These are phyloP conservation scores for Ligustrum vulgare DNA, from an alignment of 257 asterid genomes.

Conservation along the genomic window DNA sequence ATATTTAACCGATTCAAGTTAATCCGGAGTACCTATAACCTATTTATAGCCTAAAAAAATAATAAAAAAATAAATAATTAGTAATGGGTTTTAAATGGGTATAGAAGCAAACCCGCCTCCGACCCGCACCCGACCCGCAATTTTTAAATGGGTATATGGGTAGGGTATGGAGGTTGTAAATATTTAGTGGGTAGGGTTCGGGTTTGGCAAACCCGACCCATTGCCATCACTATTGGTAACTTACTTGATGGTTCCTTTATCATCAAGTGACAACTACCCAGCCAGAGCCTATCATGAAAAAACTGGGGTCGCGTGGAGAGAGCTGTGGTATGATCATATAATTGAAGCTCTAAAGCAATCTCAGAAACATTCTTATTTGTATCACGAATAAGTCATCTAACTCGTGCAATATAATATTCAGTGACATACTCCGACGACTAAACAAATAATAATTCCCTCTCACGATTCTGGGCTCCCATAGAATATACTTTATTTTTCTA, in stretches of 20 bases:
- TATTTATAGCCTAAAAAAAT: too few relatives aligned
- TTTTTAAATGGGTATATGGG: too few relatives aligned
- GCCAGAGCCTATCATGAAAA: neutral
- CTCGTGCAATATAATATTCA: neutral
- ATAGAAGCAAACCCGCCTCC: too few relatives aligned
- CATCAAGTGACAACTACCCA: neutral
- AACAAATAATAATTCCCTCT: slow-evolving; percentile 8
- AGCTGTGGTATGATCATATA: neutral
- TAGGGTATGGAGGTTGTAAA: too few relatives aligned
- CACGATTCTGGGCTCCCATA: neutral
- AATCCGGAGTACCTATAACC: too few relatives aligned
- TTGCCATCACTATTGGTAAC: too few relatives aligned
- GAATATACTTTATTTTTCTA: neutral
- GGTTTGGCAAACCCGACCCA: too few relatives aligned
- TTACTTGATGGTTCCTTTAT: neutral
- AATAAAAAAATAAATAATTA: too few relatives aligned
- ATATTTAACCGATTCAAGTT: too few relatives aligned
- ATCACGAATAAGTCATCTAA: neutral
- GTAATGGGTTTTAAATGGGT: too few relatives aligned
- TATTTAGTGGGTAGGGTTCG: too few relatives aligned
- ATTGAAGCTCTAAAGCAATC: neutral
- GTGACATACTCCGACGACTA: neutral
- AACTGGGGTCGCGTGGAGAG: neutral
- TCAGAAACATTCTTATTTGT: neutral
- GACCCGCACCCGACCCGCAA: too few relatives aligned